A percentile compares a stretch with the other conserved stretches of the same genome.
These are phyloP conservation scores for Alternaria sp. DNA, from an alignment of 2,329 filamentous ascomycete genomes.

Conservation along the genomic window DNA sequence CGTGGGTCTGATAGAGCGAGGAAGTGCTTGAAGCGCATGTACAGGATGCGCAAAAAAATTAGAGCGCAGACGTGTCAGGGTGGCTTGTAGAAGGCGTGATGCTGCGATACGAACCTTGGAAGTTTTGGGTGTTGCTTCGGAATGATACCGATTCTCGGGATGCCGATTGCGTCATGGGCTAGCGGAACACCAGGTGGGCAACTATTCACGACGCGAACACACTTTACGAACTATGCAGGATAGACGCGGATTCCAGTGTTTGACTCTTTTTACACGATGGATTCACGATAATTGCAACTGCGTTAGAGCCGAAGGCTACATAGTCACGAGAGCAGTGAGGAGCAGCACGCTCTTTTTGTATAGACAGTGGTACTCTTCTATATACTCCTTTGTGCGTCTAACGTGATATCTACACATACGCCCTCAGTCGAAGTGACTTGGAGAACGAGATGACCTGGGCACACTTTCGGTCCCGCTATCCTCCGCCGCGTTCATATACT, in stretches of 20 bases:
- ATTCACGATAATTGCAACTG: background rate
- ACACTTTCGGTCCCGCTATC: background rate
- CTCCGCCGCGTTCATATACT: background rate
- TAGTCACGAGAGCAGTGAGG: background rate
- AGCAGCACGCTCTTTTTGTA: background rate
- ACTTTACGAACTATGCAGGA: background rate
- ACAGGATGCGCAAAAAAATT: background rate
- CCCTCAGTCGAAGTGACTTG: background rate
- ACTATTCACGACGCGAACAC: background rate
- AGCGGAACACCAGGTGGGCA: background rate
- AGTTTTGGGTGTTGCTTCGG: constrained; percentile 1
- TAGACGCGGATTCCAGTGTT: background rate
- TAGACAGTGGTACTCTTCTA: background rate
- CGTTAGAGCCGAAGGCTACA: fast-evolving
- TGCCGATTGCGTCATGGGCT: constrained; percentile 11
- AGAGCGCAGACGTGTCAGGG: background rate
- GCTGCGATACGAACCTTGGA: background rate
- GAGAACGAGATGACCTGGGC: background rate
- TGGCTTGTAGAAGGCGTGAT: background rate
- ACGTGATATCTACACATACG: background rate
- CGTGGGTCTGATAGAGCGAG: constrained; percentile 8
- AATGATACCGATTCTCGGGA: constrained; percentile 12
- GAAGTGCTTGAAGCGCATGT: constrained; percentile 10
- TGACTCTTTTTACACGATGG: too few relatives aligned
- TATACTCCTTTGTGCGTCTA: background rate